Base-by-base conservation (phyloP, 768 basidiomycete genomes). In the Mycena amicta region DNA sequence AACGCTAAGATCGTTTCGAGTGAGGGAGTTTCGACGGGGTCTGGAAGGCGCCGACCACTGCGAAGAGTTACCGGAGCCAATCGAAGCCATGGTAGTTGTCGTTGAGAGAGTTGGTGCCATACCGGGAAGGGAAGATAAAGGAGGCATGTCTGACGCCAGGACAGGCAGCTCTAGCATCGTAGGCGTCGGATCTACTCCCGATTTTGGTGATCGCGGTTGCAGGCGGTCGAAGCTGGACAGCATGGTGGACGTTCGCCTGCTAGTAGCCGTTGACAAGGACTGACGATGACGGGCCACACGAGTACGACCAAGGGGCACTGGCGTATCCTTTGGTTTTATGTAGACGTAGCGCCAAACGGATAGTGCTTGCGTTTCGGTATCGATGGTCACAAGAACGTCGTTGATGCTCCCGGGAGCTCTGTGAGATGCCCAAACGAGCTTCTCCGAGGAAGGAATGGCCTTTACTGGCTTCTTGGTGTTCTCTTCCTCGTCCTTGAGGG, bases 321-420 rank as follows among this genome's bases (percentile, higher is more conserved):
- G 84, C 1, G 77, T 74, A 57, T 83, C 82, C 66, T 82, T 84
- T 11, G 84, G 85, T 60, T 83, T 83, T 58, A 87, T 71, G 64
- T 87, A 88, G 0, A 78, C 80, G 67, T 92, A 92, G 26, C 88
- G 81, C 90, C 91, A 93, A 39, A 92, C 71, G 2, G 87, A 82
- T 2, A 92, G 63, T 46, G 76, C 77, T 12, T 72, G 75, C 51
- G 75, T 81, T 52, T 83, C 82, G 5, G 76, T 68, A 57, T 89
- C 78, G 25, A 88, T 73, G 1, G 89, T 90, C 29, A 89, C 79
- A 6, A 86, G 59, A 4, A 89, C 67, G 30, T 85, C 75, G 59
- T 81, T 73, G 16, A 74, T 70, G 46, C 77, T 68, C 31, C 76
- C 73, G 22, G 75, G 72, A 22, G 71, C 73, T 18, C 74, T 75